Conservation (phyloP, 805 yeast genomes). For the Myxozyma neglecta region DNA sequence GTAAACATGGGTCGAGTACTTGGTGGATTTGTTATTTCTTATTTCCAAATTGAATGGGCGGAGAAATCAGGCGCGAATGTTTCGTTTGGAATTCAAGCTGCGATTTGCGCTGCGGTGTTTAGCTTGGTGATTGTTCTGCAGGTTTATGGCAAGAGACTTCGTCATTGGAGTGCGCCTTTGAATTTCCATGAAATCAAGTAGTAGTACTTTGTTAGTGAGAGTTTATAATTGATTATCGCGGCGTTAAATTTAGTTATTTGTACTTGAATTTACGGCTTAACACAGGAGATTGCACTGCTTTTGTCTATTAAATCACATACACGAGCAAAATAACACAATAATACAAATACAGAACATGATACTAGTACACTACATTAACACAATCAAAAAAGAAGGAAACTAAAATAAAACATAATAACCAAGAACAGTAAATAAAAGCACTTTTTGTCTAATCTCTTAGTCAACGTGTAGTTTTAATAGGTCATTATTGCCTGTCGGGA, state of each 20-base stretch:
- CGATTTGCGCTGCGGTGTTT: neutral
- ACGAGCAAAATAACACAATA: neutral
- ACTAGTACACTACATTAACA: neutral
- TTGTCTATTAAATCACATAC: neutral
- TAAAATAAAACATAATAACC: neutral
- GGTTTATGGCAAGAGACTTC: neutral
- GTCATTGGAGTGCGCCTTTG: constrained; percentile 8
- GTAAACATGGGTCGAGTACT: constrained; percentile 6
- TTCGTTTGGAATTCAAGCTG: constrained; percentile 12
- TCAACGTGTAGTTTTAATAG: neutral
- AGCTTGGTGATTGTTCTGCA: neutral
- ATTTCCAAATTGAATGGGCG: constrained; percentile 12
- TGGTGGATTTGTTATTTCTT: constrained; percentile 8
- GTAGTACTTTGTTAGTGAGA: neutral
- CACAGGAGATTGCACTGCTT: too few species aligned
- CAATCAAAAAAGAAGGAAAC: neutral
- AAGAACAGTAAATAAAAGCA: neutral
- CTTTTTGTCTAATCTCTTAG: neutral
- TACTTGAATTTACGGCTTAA: neutral
- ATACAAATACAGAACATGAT: neutral
- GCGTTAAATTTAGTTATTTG: neutral
- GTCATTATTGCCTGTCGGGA: neutral
- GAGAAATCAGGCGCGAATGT: neutral
- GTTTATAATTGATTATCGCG: too few species aligned
- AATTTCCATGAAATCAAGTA: neutral